Conservation (phyloP, 345 rosid species). For the Pistacia atlantica region DNA sequence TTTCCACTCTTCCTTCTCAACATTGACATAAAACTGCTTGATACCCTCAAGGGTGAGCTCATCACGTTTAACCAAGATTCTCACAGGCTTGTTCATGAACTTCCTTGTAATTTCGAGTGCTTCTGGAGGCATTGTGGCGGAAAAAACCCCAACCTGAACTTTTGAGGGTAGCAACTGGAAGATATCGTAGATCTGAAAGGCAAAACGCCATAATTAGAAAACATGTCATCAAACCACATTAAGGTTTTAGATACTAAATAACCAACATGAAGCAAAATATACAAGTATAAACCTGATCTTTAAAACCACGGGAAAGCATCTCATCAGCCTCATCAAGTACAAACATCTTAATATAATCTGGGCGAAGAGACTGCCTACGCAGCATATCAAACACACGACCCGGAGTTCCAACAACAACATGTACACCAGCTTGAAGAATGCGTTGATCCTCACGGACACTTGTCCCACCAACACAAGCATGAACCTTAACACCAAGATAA, state of each 20-base stretch:
- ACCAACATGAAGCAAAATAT: neutral
- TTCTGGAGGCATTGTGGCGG: constrained; percentile 94
- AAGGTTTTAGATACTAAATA: neutral
- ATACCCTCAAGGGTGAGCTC: constrained; percentile 94
- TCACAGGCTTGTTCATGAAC: constrained; percentile 86
- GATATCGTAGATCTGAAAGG: constrained; percentile 71
- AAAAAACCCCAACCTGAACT: constrained; percentile 86
- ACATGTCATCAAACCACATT: neutral
- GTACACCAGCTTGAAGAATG: constrained; percentile 87
- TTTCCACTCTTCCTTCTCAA: constrained; percentile 88
- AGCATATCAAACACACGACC: constrained; percentile 98
- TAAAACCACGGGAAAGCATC: constrained; percentile 95
- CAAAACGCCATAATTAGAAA: constrained; percentile 4
- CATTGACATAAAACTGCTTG: constrained; percentile 77
- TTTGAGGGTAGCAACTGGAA: constrained; percentile 78
- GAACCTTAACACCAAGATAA: constrained; percentile 88
- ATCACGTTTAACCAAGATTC: constrained; percentile 88
- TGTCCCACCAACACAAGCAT: constrained; percentile 96
- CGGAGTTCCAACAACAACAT: constrained; percentile 96
- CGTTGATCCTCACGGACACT: constrained; percentile 95
- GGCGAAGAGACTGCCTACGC: constrained; percentile 80
- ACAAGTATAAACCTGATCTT: constrained; percentile 67
- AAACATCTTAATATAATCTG: constrained; percentile 81
- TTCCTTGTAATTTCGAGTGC: constrained; percentile 90
- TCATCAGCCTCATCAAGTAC: constrained; percentile 97